These are phyloP conservation scores for Lactarius deliciosus DNA, from an alignment of 768 basidiomycete species.

Conservation along the genomic window DNA sequence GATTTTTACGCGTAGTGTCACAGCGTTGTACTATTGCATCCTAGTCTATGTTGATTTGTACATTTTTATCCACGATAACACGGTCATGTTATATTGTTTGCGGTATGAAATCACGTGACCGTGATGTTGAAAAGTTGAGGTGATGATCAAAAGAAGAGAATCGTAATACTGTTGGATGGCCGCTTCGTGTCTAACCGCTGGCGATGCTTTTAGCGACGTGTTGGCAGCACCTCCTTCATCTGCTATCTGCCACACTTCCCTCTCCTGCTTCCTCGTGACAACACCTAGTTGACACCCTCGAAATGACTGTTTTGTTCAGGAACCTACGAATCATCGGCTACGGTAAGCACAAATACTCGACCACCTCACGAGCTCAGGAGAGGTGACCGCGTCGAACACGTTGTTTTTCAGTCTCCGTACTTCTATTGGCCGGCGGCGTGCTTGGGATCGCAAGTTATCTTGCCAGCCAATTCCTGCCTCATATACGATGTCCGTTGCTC, in stretches of 20 bases:
- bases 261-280: constrained; percentile 2
- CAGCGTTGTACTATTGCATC: constrained; percentile 9
- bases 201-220: constrained; percentile 22
- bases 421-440: constrained; percentile 48
- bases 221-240: constrained; percentile 24
- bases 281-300: background rate
- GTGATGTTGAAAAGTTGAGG: constrained; percentile 1
- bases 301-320: constrained; percentile 39
- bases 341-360: constrained; percentile 28
- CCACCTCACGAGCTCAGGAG: constrained; percentile 2
- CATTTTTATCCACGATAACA: background rate
- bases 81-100: background rate
- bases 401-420: constrained; percentile 37
- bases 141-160: background rate
- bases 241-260: constrained; percentile 8
- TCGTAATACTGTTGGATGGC: constrained; percentile 4
- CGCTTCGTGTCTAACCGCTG: constrained; percentile 10
- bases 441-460: constrained; percentile 71
- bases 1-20: constrained; percentile 13
- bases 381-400: background rate
- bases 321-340: constrained; percentile 37
- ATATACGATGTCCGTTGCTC: constrained; percentile 53
- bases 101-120: constrained; percentile 9
- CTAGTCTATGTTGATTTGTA: constrained; percentile 2
- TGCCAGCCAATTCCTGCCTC: constrained; percentile 64